Conservation (phyloP, 139 green algal species). For the Pycnococcus provasolii region DNA sequence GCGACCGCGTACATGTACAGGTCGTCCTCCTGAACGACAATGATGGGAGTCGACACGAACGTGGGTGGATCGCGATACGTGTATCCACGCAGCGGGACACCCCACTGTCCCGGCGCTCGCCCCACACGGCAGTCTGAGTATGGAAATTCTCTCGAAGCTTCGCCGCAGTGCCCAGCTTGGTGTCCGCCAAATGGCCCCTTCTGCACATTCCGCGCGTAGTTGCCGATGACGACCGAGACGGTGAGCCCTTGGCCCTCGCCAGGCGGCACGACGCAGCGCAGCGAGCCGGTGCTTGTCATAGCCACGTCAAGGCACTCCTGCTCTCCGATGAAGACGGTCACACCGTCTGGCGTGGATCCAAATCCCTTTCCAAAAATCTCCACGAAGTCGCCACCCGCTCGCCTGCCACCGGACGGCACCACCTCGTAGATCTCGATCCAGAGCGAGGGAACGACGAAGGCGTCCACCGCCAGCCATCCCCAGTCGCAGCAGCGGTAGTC, state of each 20-base stretch:
- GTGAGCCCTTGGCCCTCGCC: slow-evolving; percentile 14
- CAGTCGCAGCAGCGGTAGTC: slow-evolving; percentile 13
- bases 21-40: not conserved
- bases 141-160: not conserved
- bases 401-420: not conserved
- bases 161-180: slow-evolving; percentile 18
- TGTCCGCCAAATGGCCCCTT: slow-evolving; percentile 5
- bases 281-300: slow-evolving; percentile 2
- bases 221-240: slow-evolving; percentile 16
- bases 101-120: not conserved
- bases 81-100: slow-evolving; percentile 15
- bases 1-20: slow-evolving; percentile 13
- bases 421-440: slow-evolving; percentile 6
- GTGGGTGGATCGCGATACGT: slow-evolving; percentile 11
- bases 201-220: slow-evolving; percentile 7
- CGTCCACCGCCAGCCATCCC: slow-evolving; percentile 17
- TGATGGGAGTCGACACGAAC: not conserved
- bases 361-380: slow-evolving; percentile 14
- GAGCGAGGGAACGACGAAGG: slow-evolving; percentile 10
- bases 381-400: not conserved
- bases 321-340: slow-evolving; percentile 18
- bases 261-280: slow-evolving; percentile 7
- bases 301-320: slow-evolving; percentile 4
- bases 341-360: slow-evolving; percentile 4
- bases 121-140: slow-evolving; percentile 2